phyloP scores from a whole-genome alignment of 345 rosid genomes.

The Rhodamnia rubescens region DNA sequence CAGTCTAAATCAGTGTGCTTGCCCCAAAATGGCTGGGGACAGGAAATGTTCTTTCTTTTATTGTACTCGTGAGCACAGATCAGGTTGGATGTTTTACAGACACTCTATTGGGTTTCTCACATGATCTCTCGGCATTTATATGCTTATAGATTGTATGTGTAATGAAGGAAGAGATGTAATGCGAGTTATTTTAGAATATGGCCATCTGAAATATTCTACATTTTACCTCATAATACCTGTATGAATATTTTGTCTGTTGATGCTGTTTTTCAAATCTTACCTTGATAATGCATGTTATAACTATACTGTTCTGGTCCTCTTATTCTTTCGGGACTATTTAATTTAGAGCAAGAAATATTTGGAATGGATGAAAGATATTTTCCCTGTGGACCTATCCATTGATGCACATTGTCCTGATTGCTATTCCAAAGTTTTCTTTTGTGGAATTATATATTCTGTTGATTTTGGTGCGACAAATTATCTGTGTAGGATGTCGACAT shows the following conservation, averaged over 20 bases:
- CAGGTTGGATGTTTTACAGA: neutral
- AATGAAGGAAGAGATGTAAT: neutral
- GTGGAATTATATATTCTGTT: neutral
- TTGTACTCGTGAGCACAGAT: neutral
- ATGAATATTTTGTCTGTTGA: neutral
- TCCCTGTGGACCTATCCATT: neutral
- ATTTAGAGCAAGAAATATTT: neutral
- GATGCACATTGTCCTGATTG: neutral
- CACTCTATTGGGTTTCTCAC: neutral
- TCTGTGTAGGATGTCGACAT: slow-evolving; percentile 59
- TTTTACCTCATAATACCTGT: neutral
- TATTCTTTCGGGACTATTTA: neutral
- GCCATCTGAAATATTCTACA: neutral
- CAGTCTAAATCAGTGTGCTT: neutral
- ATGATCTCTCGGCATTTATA: neutral
- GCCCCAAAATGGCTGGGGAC: neutral
- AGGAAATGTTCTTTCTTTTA: neutral
- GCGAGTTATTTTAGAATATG: neutral
- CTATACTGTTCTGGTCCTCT: neutral
- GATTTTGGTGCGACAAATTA: neutral
- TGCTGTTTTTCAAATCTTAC: neutral
- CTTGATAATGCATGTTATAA: neutral
- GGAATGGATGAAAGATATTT: neutral
- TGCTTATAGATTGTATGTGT: neutral
- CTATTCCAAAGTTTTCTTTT: neutral